These are phyloP conservation scores for Eucalyptus pauciflora DNA, from an alignment of 345 rosid genomes.

Conservation along the genomic window DNA sequence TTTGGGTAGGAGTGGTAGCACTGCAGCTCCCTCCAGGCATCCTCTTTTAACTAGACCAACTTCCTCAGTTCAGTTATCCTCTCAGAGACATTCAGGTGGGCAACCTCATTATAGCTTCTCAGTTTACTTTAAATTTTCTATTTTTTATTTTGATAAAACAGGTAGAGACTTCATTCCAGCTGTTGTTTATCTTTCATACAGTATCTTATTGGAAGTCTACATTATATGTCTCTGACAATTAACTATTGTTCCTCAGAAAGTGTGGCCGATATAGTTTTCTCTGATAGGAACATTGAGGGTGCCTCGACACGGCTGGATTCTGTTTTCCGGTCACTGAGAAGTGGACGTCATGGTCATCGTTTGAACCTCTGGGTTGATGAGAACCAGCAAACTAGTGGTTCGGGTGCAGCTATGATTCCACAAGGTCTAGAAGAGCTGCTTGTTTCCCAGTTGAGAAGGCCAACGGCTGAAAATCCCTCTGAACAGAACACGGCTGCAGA, in stretches of 20 bases:
- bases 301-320: conserved; percentile 54
- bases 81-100: conserved; percentile 59
- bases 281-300: conserved; percentile 44
- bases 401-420: conserved; percentile 62
- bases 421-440: conserved; percentile 91
- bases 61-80: conserved; percentile 18
- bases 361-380: conserved; percentile 91
- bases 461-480: conserved; percentile 49
- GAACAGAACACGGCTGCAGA: conserved; percentile 34
- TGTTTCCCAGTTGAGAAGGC: conserved; percentile 75
- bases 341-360: conserved; percentile 80
- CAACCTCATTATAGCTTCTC: neutral
- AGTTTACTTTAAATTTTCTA: neutral
- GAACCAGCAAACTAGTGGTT: conserved; percentile 64
- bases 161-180: neutral
- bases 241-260: conserved; percentile 20
- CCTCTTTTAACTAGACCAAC: conserved; percentile 77
- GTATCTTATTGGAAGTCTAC: neutral
- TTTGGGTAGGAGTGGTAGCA: conserved; percentile 68
- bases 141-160: neutral
- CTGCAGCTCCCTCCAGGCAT: conserved; percentile 59
- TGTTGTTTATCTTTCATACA: neutral
- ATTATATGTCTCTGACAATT: neutral
- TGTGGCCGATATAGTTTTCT: conserved; percentile 24
- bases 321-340: conserved; percentile 81